Evolutionary conservation across 768 basidiomycete species (phyloP).

Genomic region (Hygrophoropsis aurantiaca): DNA sequence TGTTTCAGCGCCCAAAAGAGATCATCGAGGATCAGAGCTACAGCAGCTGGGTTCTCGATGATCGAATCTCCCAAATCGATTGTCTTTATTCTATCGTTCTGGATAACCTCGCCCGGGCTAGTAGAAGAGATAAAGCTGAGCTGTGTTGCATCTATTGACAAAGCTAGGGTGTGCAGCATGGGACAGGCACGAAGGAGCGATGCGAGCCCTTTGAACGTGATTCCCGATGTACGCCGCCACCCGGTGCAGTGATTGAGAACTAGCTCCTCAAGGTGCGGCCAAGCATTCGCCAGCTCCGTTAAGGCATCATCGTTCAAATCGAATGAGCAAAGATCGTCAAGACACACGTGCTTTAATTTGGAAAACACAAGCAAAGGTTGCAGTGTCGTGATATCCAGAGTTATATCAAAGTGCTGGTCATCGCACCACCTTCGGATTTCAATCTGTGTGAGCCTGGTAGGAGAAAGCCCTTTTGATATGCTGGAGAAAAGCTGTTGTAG

Average conservation of each 20-base stretch:
- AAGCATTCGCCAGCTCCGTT: slow-evolving; percentile 24
- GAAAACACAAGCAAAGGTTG: slow-evolving; percentile 25
- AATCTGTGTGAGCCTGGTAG: no score
- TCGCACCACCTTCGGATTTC: no score
- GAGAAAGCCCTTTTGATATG: no score
- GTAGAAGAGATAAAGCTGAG: no score
- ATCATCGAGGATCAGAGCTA: no score
- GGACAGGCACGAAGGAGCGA: slow-evolving; percentile 23
- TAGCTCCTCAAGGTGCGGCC: slow-evolving; percentile 25
- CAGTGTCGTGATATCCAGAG: slow-evolving; percentile 22
- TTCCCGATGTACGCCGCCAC: slow-evolving; percentile 27
- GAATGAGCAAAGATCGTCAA: slow-evolving; percentile 27
- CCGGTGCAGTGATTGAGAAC: slow-evolving; percentile 29
- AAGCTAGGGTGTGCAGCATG: slow-evolving; percentile 1
- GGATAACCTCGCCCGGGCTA: no score
- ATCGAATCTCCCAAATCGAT: no score
- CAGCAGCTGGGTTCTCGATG: no score
- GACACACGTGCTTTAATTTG: slow-evolving; percentile 18
- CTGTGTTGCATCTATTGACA: slow-evolving; percentile 31
- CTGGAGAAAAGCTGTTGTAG: no score
- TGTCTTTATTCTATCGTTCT: no score
- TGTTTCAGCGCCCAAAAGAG: no score
- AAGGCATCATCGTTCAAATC: slow-evolving; percentile 21
- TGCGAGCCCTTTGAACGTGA: slow-evolving; percentile 21
- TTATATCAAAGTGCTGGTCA: slow-evolving; percentile 10